Evolutionary conservation across 1,139 yeast species (phyloP).

Genomic region (Saccharomyces hybrid): DNA sequence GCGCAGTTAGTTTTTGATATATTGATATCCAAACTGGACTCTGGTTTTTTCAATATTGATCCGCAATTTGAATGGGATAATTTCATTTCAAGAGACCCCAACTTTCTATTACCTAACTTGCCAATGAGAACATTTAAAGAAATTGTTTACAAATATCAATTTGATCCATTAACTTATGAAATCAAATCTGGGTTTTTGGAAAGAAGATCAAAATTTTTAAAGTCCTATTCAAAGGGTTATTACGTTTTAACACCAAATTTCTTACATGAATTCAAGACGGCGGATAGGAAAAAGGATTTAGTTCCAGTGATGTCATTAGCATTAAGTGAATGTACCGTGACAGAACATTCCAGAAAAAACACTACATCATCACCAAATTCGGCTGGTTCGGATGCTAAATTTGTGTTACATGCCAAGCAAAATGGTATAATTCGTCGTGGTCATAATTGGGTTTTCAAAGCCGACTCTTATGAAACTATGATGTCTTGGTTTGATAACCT

Average conservation of each 20-base stretch:
- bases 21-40: constrained; percentile 56
- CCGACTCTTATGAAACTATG: constrained; percentile 69
- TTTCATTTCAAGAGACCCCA: constrained; percentile 62
- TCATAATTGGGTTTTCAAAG: constrained; percentile 88
- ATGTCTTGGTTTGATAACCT: constrained; percentile 78
- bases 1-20: constrained; percentile 57
- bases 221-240: constrained; percentile 82
- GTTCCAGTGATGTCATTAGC: constrained; percentile 78
- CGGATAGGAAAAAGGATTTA: constrained; percentile 74
- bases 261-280: constrained; percentile 80
- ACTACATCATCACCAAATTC: not conserved
- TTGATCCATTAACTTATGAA: constrained; percentile 63
- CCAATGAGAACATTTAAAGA: constrained; percentile 62
- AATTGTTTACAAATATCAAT: constrained; percentile 56
- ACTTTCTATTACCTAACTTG: constrained; percentile 66
- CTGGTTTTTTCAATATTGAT: constrained; percentile 69
- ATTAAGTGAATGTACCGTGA: constrained; percentile 73
- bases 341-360: constrained; percentile 64
- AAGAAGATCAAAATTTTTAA: constrained; percentile 80
- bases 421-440: constrained; percentile 61
- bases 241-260: constrained; percentile 83
- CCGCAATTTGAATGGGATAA: constrained; percentile 83
- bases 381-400: constrained; percentile 61
- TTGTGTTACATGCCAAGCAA: constrained; percentile 69
- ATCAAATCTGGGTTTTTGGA: constrained; percentile 77